Evolutionary conservation across 148 eudicot genomes (phyloP).

Genomic region (Rhododendron vialii): DNA sequence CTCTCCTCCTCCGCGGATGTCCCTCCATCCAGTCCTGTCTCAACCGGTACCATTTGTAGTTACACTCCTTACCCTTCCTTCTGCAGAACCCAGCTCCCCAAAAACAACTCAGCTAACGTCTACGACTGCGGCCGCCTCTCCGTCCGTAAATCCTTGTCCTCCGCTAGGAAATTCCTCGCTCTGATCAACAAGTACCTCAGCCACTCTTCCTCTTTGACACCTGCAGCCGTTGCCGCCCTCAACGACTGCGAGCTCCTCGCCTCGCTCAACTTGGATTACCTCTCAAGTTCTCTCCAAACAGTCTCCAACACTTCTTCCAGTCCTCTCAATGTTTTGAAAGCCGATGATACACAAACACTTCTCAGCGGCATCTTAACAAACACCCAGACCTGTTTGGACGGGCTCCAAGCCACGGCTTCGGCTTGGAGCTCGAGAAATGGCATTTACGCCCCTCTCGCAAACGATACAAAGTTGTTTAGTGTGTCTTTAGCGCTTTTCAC

Average conservation of each 20-base stretch:
- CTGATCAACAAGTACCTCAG: background rate
- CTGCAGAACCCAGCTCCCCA: background rate
- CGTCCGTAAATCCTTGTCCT: background rate
- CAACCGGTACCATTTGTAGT: background rate
- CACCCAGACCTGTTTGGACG: background rate
- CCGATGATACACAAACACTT: slow-evolving; percentile 14
- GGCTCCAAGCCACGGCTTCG: background rate
- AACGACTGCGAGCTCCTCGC: slow-evolving; percentile 23
- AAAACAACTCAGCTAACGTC: background rate
- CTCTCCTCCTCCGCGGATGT: background rate
- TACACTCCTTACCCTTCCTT: slow-evolving; percentile 4
- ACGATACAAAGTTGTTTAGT: slow-evolving; percentile 12
- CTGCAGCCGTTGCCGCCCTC: slow-evolving; percentile 7
- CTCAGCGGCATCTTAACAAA: slow-evolving; percentile 2
- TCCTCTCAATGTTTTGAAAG: background rate
- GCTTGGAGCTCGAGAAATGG: background rate
- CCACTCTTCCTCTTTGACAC: background rate
- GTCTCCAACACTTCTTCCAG: background rate
- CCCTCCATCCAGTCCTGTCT: background rate
- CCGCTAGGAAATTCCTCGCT: background rate
- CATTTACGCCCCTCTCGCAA: slow-evolving; percentile 7
- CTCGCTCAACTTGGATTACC: slow-evolving; percentile 14
- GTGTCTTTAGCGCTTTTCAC: slow-evolving; percentile 22
- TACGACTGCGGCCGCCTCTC: background rate
- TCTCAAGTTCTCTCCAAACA: slow-evolving; percentile 9